Evolutionary conservation across 106 monocot species (phyloP).

Genomic region (Platanthera guangdongensis): DNA sequence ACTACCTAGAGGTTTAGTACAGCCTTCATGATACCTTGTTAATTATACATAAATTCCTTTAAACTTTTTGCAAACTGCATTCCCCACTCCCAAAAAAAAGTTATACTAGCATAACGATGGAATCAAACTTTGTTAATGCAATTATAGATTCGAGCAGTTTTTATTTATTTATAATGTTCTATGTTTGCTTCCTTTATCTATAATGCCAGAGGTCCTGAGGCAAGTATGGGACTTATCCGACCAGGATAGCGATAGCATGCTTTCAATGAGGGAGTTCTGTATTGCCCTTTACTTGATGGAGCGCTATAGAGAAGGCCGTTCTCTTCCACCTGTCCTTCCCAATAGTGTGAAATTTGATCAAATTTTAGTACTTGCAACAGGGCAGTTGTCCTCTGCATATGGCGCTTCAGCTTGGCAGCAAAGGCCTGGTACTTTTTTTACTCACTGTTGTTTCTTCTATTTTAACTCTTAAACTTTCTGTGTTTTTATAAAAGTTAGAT

Average conservation of each 20-base stretch:
- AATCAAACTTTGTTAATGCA: not conserved
- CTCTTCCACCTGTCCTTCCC: constrained; percentile 73
- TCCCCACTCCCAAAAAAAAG: not conserved
- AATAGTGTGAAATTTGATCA: constrained; percentile 65
- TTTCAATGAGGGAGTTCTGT: constrained; percentile 86
- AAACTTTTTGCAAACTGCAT: not conserved
- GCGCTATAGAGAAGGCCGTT: constrained; percentile 68
- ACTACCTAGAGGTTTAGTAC: constrained; percentile 80
- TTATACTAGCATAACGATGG: not conserved
- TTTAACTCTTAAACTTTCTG: not conserved
- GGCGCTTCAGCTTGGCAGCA: constrained; percentile 49
- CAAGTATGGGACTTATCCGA: constrained; percentile 99
- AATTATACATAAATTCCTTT: not conserved
- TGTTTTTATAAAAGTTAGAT: not conserved
- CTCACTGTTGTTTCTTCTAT: not conserved
- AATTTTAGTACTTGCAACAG: constrained; percentile 58
- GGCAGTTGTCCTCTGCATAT: constrained; percentile 46
- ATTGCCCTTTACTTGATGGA: constrained; percentile 94
- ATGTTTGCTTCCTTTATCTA: not conserved
- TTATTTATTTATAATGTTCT: not conserved
- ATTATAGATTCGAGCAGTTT: not conserved
- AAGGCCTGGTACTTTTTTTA: constrained; percentile 39
- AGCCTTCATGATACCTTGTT: not conserved
- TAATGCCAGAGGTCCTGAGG: constrained; percentile 66
- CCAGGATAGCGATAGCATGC: constrained; percentile 97